These are phyloP conservation scores for Albifimbria verrucaria DNA, from an alignment of 2,329 filamentous ascomycete genomes.

Conservation along the genomic window DNA sequence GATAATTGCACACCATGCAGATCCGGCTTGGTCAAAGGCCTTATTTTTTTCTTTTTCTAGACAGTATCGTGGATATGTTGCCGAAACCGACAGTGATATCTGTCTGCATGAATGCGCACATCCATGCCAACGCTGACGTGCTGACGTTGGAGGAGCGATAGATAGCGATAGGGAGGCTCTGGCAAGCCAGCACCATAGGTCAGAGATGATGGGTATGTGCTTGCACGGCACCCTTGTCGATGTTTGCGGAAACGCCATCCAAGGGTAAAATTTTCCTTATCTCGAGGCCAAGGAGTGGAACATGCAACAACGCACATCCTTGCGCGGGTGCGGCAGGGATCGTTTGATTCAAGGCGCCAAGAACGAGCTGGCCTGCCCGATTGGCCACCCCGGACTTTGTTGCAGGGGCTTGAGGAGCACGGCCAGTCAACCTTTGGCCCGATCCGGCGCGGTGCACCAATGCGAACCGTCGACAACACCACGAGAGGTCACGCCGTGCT, in stretches of 20 bases:
- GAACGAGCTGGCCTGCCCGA: conserved; percentile 12
- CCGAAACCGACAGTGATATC: no score
- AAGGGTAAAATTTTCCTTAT: neutral
- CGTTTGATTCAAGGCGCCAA: neutral
- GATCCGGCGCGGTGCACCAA: conserved; percentile 16
- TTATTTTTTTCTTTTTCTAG: no score
- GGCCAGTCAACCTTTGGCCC: conserved; percentile 18
- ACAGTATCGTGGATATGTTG: no score
- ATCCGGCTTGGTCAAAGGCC: neutral
- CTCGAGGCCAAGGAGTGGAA: neutral
- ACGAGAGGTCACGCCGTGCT: neutral
- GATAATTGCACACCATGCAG: neutral
- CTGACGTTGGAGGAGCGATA: no score
- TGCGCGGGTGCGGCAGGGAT: neutral
- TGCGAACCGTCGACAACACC: conserved; percentile 2
- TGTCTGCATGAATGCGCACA: no score
- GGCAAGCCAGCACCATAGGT: no score
- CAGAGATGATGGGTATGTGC: no score
- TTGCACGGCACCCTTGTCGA: neutral
- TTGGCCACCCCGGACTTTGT: conserved; percentile 27
- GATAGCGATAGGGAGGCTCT: no score
- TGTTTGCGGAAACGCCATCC: neutral
- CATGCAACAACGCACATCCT: neutral
- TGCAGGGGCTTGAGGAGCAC: conserved; percentile 11
- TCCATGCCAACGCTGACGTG: no score